phyloP scores from a whole-genome alignment of 129 eudicot genomes.

The Flaveria ramosissima region DNA sequence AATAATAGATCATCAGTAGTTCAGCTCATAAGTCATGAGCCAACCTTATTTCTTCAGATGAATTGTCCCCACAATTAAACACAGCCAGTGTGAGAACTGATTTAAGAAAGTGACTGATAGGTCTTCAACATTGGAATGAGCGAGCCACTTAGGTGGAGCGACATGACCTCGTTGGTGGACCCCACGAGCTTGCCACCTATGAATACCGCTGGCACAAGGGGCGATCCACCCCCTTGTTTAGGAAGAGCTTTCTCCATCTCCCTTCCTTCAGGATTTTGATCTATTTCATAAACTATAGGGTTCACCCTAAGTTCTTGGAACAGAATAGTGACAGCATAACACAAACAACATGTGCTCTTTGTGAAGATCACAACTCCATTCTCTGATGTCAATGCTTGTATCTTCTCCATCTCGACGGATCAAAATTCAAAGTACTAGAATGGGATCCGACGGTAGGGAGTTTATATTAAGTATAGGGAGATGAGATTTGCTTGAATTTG shows the following conservation, averaged over 20 bases:
- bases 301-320: constrained; percentile 57
- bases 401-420: constrained; percentile 61
- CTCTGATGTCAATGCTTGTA: constrained; percentile 49
- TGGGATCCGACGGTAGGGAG: constrained; percentile 16
- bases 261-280: constrained; percentile 63
- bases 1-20: constrained; percentile 11
- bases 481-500: constrained; percentile 42
- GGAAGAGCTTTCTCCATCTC: constrained; percentile 69
- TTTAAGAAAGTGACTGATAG: constrained; percentile 36
- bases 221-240: constrained; percentile 57
- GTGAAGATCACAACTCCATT: constrained; percentile 70
- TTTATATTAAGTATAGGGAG: neutral
- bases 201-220: constrained; percentile 71
- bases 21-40: constrained; percentile 33
- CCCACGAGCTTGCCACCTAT: constrained; percentile 80
- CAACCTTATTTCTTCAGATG: constrained; percentile 46
- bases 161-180: constrained; percentile 73
- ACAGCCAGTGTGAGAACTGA: neutral
- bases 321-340: constrained; percentile 68
- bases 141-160: constrained; percentile 80
- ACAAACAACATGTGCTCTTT: constrained; percentile 80
- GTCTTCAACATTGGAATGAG: constrained; percentile 65
- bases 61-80: neutral
- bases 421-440: constrained; percentile 29
- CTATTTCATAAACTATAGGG: constrained; percentile 55